Base-by-base conservation (phyloP, 1,284 basidiomycete species). In the Cryptococcus sp. region DNA sequence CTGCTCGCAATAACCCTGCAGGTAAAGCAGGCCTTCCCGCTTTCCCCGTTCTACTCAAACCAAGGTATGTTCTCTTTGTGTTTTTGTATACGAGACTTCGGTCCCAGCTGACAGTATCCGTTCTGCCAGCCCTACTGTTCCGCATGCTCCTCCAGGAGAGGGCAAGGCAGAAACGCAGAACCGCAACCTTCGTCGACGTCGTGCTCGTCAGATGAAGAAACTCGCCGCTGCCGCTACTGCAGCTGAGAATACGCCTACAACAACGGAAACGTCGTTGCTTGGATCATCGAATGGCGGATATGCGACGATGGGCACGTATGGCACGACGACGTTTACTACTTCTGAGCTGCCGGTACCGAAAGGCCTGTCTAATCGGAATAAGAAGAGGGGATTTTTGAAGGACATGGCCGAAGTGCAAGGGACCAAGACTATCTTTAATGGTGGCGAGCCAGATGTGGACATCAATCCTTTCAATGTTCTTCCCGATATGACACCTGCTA, bases 361-460 rank as follows among this genome's bases (percentile, higher is more conserved):
- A 15, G 59, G 58, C 15, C 72, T 72, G 61, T 66, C 66, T 11
- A 77, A 77, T 59, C 55, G 66, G 44, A 78, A 78, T 55, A 78
- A 78, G 64, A 73, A 70, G 62, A 69, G 66, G 47, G 73, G 74
- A 11, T 78, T 77, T 57, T 53, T 75, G 58, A 64, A 63, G 46
- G 68, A 70, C 29, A 76, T 76, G 74, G 57, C 57, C 19, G 64
- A 61, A 2, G 47, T 68, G 37, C 47, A 52, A 29, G 70, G 70
- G 1, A 69, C 59, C n/a, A 65, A 65, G 58, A 74, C 65, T 8
- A 66, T 73, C 17, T 77, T 72, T 53, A 56, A 44, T 26, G 57
- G 48, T 1, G 57, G 48, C 10, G 54, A 39, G 26, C 26, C 2
- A 20, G 52, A n/a, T 16, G 49, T n/a, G 20, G 29, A 34, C 8